Base-by-base conservation (phyloP, 495 filamentous ascomycete species). In the Daldinia decipiens region DNA sequence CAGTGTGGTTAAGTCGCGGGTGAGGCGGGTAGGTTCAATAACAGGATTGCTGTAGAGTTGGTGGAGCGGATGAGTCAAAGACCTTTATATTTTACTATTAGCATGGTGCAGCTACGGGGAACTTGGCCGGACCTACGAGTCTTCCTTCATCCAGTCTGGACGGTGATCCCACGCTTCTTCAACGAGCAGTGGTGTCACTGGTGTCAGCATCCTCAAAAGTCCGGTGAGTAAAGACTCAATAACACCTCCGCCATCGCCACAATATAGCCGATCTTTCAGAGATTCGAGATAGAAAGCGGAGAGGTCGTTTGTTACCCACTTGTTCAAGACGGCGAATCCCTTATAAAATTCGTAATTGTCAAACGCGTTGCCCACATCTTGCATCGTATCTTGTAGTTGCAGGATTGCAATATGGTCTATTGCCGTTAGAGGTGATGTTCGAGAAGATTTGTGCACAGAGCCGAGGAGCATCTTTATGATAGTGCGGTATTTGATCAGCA, bases 211-310 rank as follows among this genome's bases (percentile, higher is more conserved):
- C 55, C 89, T 85, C 69, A 95, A 81, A 51, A 98, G 84, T 59
- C 91, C 86, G 3, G 82, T 75, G 52, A 91, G 88, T 52, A 98
- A 86, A 54, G 91, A 80, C 72, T 87, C 87, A 19, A 97, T 75
- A 8, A 93, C 91, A 11, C 86, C 88, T 58, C 84, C 82, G 45
- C 87, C 86, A 62, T 87, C 86, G 24, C 90, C 90, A 31, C 93
- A 93, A 81, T 98, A 98, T 4, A 97, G 80, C 29, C 91, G 83
- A 75, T 99, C 95, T 78, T 98, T 99, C 75, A 94, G 82, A 0
- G 91, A 87, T 77, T 98, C 95, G 57, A 98, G 87, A 80, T 98
- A 98, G 76, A 98, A 97, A 0, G 95, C 88, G 0, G 94, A 98
- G 26, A 99, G 87, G 68, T 97, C 91, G 19, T 83, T 86, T 63